Evolutionary conservation across 148 eudicot species (phyloP).

Genomic region (Simmondsia chinensis): DNA sequence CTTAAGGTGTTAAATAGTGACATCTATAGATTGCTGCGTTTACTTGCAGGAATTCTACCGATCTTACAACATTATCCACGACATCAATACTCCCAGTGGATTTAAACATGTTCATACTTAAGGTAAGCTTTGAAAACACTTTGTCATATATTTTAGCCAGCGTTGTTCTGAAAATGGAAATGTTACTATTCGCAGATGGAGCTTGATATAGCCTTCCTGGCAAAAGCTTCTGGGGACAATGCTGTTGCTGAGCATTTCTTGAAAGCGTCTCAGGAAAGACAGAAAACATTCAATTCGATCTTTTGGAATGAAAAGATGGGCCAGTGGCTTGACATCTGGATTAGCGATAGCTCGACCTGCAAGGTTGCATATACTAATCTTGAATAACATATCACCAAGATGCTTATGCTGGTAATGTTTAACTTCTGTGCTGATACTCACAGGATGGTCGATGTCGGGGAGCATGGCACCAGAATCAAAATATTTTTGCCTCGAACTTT

Average conservation of each 20-base stretch:
- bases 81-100: slow-evolving; percentile 83
- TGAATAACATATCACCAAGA: neutral
- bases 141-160: neutral
- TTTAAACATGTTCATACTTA: slow-evolving; percentile 76
- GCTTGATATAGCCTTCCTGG: slow-evolving; percentile 70
- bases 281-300: slow-evolving; percentile 53
- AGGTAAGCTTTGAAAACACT: slow-evolving; percentile 29
- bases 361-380: slow-evolving; percentile 20
- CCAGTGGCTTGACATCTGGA: slow-evolving; percentile 95
- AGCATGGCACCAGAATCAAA: slow-evolving; percentile 59
- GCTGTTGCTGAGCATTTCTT: slow-evolving; percentile 23
- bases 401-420: neutral
- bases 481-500: slow-evolving; percentile 76
- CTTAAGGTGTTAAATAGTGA: too few species aligned
- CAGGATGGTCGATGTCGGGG: slow-evolving; percentile 40
- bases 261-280: slow-evolving; percentile 49
- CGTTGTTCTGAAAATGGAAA: too few species aligned
- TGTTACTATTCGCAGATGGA: slow-evolving; percentile 90
- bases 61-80: slow-evolving; percentile 69
- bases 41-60: slow-evolving; percentile 59
- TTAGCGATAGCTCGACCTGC: slow-evolving; percentile 21
- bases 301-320: slow-evolving; percentile 78
- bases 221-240: slow-evolving; percentile 43
- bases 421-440: slow-evolving; percentile 1
- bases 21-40: neutral